Evolutionary conservation across 805 yeast genomes (phyloP).

Genomic region (Teunomyces cretensis): DNA sequence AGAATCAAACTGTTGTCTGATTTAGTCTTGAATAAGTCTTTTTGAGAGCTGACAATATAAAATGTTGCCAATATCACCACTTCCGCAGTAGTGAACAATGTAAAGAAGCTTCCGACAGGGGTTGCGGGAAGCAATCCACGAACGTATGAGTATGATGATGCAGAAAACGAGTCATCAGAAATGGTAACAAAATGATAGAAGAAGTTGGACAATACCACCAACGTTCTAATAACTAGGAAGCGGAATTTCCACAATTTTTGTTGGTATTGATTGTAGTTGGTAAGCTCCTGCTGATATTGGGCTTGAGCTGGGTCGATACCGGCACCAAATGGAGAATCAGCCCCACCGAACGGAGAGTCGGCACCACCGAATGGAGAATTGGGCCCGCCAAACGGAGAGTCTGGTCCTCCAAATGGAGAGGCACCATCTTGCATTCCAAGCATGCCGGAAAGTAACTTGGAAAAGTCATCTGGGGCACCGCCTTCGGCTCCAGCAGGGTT

Average conservation of each 20-base stretch:
- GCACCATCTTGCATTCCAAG: constrained; percentile 1
- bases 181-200: constrained; percentile 28
- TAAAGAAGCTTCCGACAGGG: constrained; percentile 21
- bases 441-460: constrained; percentile 1
- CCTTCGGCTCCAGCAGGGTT: background rate
- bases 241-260: constrained; percentile 32
- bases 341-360: constrained; percentile 4
- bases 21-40: constrained; percentile 21
- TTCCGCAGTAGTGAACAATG: constrained; percentile 31
- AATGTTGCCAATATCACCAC: constrained; percentile 32
- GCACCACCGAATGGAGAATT: constrained; percentile 1
- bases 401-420: constrained; percentile 1
- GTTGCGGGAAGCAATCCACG: constrained; percentile 17
- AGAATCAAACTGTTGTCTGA: constrained; percentile 27
- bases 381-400: constrained; percentile 7
- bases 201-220: constrained; percentile 29
- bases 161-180: constrained; percentile 19
- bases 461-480: background rate
- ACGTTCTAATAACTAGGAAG: constrained; percentile 31
- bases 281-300: constrained; percentile 29
- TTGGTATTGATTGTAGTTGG: constrained; percentile 29
- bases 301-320: constrained; percentile 15
- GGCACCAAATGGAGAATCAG: constrained; percentile 4
- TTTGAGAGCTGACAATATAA: constrained; percentile 27
- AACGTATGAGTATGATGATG: constrained; percentile 25